Conservation (phyloP, 805 yeast species). For the Nakazawaea molendinolei region DNA sequence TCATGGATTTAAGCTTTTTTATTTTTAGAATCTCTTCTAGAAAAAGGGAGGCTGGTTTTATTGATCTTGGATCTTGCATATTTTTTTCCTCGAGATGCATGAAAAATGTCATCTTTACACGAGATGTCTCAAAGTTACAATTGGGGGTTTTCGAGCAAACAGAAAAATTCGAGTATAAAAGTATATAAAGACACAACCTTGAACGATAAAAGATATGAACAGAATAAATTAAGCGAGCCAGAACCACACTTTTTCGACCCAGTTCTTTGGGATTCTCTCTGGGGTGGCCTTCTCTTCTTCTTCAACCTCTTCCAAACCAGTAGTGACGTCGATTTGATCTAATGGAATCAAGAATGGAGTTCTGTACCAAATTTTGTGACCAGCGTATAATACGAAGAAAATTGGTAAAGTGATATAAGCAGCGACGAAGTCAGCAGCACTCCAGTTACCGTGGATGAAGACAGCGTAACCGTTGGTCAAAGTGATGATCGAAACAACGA, state of each 20-base stretch:
- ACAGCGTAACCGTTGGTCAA: conserved; percentile 71
- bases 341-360: conserved; percentile 42
- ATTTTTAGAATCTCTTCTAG: too few species aligned
- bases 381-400: conserved; percentile 44
- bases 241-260: conserved; percentile 38
- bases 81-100: too few species aligned
- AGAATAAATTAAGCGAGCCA: conserved; percentile 32
- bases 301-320: conserved; percentile 57
- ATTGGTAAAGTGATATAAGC: conserved; percentile 65
- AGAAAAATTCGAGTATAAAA: not conserved
- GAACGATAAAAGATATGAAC: too few species aligned
- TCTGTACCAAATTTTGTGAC: conserved; percentile 45
- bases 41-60: conserved; percentile 10
- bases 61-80: conserved; percentile 4
- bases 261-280: conserved; percentile 33
- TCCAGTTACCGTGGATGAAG: conserved; percentile 46
- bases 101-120: not conserved
- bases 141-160: not conserved
- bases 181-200: not conserved
- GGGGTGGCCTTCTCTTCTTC: conserved; percentile 36
- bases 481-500: conserved; percentile 43
- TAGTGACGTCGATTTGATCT: conserved; percentile 52
- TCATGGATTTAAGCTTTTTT: too few species aligned
- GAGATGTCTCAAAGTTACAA: not conserved
- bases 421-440: conserved; percentile 55